phyloP scores from a whole-genome alignment of 306 rosid species.

The Inga leiocalycina region DNA sequence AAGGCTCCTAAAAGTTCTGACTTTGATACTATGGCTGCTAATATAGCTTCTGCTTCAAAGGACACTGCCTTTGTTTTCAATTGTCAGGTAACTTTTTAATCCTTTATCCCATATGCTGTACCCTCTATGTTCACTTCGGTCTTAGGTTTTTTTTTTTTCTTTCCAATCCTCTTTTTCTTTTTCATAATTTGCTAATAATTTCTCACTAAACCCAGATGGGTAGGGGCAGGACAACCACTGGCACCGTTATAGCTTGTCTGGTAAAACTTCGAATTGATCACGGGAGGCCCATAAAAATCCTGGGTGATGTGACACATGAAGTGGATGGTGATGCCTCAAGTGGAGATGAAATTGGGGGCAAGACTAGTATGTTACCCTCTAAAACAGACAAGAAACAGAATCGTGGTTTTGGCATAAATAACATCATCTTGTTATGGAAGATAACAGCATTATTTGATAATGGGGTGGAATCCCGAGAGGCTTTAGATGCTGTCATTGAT shows the following conservation, averaged over 20 bases:
- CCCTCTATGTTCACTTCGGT: constrained; percentile 15
- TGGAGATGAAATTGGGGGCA: constrained; percentile 36
- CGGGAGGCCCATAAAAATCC: constrained; percentile 47
- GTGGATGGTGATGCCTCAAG: constrained; percentile 64
- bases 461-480: constrained; percentile 67
- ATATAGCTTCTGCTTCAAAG: constrained; percentile 77
- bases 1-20: constrained; percentile 95
- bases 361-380: too few relatives aligned
- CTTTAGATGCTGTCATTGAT: constrained; percentile 86
- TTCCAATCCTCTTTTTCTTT: background rate
- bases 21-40: constrained; percentile 68
- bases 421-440: too few relatives aligned
- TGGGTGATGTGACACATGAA: constrained; percentile 48
- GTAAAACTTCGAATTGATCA: constrained; percentile 65
- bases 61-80: constrained; percentile 88
- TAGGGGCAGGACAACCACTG: constrained; percentile 93
- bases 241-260: constrained; percentile 92
- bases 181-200: constrained; percentile 26
- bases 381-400: too few relatives aligned
- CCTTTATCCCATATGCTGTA: constrained; percentile 32
- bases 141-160: background rate
- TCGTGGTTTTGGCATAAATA: too few relatives aligned
- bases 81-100: constrained; percentile 69
- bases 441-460: too few relatives aligned
- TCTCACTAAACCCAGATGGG: constrained; percentile 68